Evolutionary conservation across 2,329 filamentous ascomycete species (phyloP).

Genomic region (Cercospora brassicicola): DNA sequence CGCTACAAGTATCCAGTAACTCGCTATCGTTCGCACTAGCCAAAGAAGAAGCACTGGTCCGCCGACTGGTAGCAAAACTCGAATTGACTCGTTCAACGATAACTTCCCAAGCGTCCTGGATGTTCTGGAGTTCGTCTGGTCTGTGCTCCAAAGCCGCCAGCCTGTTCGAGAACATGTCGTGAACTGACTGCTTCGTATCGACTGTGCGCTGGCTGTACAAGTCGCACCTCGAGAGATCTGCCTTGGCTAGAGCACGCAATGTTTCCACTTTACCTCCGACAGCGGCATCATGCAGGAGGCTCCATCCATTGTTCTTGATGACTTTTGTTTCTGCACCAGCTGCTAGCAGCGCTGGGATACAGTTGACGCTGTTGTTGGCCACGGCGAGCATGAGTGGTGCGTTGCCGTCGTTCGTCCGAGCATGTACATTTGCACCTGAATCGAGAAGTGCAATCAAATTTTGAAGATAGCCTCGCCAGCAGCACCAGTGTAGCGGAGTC

Average conservation of each 20-base stretch:
- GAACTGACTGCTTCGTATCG: neutral
- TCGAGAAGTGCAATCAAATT: neutral
- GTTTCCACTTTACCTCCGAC: neutral
- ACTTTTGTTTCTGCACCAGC: neutral
- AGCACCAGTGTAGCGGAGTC: neutral
- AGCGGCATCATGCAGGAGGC: neutral
- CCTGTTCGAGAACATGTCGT: neutral
- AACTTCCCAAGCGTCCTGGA: neutral
- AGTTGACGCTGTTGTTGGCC: neutral
- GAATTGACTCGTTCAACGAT: neutral
- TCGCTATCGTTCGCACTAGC: neutral
- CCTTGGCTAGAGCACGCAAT: neutral
- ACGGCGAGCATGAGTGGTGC: neutral
- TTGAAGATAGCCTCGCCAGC: neutral
- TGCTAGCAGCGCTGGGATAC: neutral
- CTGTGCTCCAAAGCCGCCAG: neutral
- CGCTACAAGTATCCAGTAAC: neutral
- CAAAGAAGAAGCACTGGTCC: neutral
- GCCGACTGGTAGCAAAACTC: neutral
- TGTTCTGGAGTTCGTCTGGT: neutral
- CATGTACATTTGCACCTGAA: neutral
- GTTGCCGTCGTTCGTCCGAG: neutral
- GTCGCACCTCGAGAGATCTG: neutral
- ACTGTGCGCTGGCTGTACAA: neutral
- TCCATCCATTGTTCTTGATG: neutral